Evolutionary conservation across 2,329 filamentous ascomycete genomes (phyloP).

Genomic region (Xylaria sp.): DNA sequence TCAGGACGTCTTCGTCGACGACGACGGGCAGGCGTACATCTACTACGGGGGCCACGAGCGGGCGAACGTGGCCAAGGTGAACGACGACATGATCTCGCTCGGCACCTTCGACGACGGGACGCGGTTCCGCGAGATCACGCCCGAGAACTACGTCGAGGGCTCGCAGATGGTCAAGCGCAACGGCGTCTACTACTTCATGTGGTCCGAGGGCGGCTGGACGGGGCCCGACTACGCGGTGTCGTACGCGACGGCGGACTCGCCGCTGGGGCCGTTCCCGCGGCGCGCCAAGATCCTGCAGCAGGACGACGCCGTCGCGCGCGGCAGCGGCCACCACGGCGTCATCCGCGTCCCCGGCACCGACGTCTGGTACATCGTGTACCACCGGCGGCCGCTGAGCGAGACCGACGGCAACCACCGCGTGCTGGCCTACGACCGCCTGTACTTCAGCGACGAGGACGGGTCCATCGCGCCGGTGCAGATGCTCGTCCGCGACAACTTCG

Average conservation of each 20-base stretch:
- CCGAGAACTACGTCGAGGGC: slow-evolving; percentile 48
- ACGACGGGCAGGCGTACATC: slow-evolving; percentile 45
- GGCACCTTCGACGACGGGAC: slow-evolving; percentile 45
- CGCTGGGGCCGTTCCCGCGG: slow-evolving; percentile 46
- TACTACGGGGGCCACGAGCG: slow-evolving; percentile 49
- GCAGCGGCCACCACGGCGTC: slow-evolving; percentile 47
- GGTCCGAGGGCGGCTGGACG: slow-evolving; percentile 49
- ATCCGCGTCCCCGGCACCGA: slow-evolving; percentile 42
- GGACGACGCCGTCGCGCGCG: slow-evolving; percentile 37
- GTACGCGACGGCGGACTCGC: slow-evolving; percentile 44
- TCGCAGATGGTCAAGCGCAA: slow-evolving; percentile 47
- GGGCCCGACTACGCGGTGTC: slow-evolving; percentile 50
- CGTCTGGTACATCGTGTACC: slow-evolving; percentile 50
- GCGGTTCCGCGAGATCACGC: slow-evolving; percentile 49
- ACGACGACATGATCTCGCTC: slow-evolving; percentile 46
- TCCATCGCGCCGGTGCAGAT: slow-evolving; percentile 48
- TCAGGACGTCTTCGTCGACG: slow-evolving; percentile 48
- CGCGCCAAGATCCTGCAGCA: slow-evolving; percentile 43
- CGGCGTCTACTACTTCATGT: slow-evolving; percentile 48
- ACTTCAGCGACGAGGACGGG: slow-evolving; percentile 46
- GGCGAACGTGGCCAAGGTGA: slow-evolving; percentile 46
- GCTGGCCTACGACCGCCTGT: slow-evolving; percentile 51
- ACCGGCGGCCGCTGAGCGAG: slow-evolving; percentile 49
- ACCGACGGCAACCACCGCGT: slow-evolving; percentile 49
- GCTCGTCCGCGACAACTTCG: slow-evolving; percentile 48